Conservation (phyloP, 2,329 filamentous ascomycete genomes). For the Trichoderma brevicompactum region DNA sequence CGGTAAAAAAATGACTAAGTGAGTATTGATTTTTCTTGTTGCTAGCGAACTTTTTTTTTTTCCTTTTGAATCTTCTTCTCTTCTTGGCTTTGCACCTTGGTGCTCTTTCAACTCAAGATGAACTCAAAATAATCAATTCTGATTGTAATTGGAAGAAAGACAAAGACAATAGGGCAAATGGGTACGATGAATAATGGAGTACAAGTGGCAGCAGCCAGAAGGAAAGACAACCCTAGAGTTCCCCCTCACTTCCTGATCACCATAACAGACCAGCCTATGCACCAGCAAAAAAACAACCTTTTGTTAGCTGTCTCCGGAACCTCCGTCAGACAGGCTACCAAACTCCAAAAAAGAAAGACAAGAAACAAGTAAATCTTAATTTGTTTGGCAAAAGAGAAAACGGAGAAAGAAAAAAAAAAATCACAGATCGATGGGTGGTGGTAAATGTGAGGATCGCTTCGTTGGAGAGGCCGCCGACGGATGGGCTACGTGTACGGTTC, state of each 20-base stretch:
- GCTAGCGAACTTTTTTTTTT: conserved; percentile 35
- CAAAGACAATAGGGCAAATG: conserved; percentile 43
- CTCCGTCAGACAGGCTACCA: conserved; percentile 35
- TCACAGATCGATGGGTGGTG: background rate
- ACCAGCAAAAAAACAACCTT: conserved; percentile 36
- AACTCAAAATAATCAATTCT: conserved; percentile 56
- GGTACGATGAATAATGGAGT: conserved; percentile 46
- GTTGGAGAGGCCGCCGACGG: background rate
- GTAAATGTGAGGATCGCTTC: conserved; percentile 1
- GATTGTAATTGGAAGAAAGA: conserved; percentile 51
- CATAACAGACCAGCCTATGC: conserved; percentile 38
- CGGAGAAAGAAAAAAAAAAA: background rate
- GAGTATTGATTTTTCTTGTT: conserved; percentile 38
- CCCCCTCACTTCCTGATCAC: conserved; percentile 46
- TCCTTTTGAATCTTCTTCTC: conserved; percentile 35
- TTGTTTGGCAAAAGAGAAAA: background rate
- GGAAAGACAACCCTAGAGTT: conserved; percentile 44
- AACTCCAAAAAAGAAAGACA: conserved; percentile 30
- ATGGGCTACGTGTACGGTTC: conserved; percentile 10
- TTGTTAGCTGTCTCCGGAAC: conserved; percentile 38
- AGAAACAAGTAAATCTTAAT: background rate
- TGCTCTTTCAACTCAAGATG: conserved; percentile 45
- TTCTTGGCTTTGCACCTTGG: conserved; percentile 45
- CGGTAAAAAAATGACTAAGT: conserved; percentile 40
- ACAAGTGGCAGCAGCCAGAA: conserved; percentile 46